phyloP scores from a whole-genome alignment of 331 rosid genomes.

The Cydonia oblonga region DNA sequence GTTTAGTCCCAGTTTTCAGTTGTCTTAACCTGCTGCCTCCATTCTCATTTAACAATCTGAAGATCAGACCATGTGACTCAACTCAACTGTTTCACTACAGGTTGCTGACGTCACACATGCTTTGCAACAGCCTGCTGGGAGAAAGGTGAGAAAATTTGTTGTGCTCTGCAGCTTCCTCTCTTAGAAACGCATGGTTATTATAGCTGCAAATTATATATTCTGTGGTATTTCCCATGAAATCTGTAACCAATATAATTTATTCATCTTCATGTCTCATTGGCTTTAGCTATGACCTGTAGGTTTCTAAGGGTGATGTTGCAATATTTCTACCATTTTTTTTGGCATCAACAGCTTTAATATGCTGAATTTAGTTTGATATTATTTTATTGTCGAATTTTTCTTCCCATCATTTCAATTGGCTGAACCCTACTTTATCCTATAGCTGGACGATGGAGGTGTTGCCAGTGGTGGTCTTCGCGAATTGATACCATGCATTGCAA shows the following conservation, averaged over 20 bases:
- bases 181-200: background rate
- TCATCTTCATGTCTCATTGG: background rate
- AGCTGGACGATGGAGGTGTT: conserved; percentile 97
- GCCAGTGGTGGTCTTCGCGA: conserved; percentile 99
- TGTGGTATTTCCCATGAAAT: background rate
- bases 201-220: background rate
- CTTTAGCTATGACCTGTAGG: background rate
- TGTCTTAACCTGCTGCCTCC: no score
- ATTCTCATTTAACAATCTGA: no score
- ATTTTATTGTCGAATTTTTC: background rate
- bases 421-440: conserved; percentile 21
- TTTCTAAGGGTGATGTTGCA: no score
- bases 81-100: conserved; percentile 25
- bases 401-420: background rate
- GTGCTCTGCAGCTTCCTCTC: background rate
- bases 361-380: background rate
- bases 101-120: conserved; percentile 92
- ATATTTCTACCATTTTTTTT: background rate
- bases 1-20: no score
- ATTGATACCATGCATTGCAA: conserved; percentile 90
- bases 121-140: conserved; percentile 96
- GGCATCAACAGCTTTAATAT: background rate
- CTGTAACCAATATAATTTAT: background rate
- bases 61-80: no score
- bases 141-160: conserved; percentile 34